Evolutionary conservation across 148 eudicot species (phyloP).

Genomic region (Cornus florida): DNA sequence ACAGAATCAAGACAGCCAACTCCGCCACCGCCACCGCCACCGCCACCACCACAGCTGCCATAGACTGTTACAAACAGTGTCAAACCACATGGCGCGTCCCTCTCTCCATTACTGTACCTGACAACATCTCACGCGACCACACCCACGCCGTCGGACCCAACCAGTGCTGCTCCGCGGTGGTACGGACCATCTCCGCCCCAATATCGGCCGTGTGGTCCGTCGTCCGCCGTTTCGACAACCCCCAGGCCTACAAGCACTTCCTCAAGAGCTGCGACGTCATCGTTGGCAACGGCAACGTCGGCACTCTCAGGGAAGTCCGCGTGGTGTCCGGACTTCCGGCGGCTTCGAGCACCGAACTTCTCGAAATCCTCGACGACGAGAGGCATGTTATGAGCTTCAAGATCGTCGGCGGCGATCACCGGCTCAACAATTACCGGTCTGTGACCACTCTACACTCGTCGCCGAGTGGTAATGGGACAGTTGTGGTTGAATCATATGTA

Average conservation of each 20-base stretch:
- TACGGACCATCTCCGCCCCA: constrained; percentile 53
- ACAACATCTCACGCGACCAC: constrained; percentile 45
- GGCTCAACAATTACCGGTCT: constrained; percentile 70
- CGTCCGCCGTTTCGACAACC: constrained; percentile 72
- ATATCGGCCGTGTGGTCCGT: constrained; percentile 56
- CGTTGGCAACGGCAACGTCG: constrained; percentile 59
- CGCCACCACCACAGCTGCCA: neutral
- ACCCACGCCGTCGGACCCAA: constrained; percentile 41
- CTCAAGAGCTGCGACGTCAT: constrained; percentile 64
- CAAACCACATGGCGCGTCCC: constrained; percentile 17
- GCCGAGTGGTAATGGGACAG: constrained; percentile 39
- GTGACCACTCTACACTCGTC: constrained; percentile 67
- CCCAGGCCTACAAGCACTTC: constrained; percentile 77
- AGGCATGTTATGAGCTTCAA: constrained; percentile 63
- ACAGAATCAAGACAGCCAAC: constrained; percentile 20
- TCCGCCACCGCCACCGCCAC: neutral
- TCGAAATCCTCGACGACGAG: constrained; percentile 79
- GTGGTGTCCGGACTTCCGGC: constrained; percentile 90
- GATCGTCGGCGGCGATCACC: constrained; percentile 77
- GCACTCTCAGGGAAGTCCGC: constrained; percentile 65
- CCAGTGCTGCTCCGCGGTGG: constrained; percentile 64
- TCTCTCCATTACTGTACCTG: constrained; percentile 31
- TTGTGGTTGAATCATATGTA: constrained; percentile 80
- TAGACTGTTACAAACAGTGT: constrained; percentile 19
- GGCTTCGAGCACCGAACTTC: constrained; percentile 65